Base-by-base conservation (phyloP, 306 rosid genomes). In the Sphenostylis stenocarpa region DNA sequence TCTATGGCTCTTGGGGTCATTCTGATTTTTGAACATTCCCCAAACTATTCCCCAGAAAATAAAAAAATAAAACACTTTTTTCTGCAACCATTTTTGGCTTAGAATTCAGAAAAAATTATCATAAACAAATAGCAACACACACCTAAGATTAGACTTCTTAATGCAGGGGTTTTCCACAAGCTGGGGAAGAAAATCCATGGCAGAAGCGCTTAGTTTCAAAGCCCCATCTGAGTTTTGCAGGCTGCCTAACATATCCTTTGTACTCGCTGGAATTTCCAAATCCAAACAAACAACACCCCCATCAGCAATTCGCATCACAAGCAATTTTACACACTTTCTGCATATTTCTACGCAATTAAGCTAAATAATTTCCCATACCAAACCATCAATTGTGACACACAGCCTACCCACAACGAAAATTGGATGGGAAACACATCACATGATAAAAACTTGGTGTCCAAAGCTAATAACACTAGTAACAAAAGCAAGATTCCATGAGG, bases 61-160 rank as follows among this genome's bases (percentile, higher is more conserved):
- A 13, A 34, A 57, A 31, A 5, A 4, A 36, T 1, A 13, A 45
- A 45, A 26, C 1, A 24, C 33, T 61, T 70, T 78, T 24, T 0
- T 8, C 11, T 31, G 12, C 21, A 47, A 14, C 33, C 48, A n/a
- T 39, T 19, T 8, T 19, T 39, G 44, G n/a, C 39, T 57, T 62
- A 66, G 0, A 68, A 43, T 14, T 51, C 21, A 70, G 56, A 34
- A 64, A 21, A 33, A 26, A 67, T 10, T 62, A 73, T 1, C 43
- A 38, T 4, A 67, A 49, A 39, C 56, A 39, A 69, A 19, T 6
- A 5, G 10, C 26, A 58, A 79, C 89, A 68, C 68, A 88, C 68
- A 88, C 96, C 91, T 88, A 44, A 4, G 38, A 64, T 70, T 77
- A 75, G 88, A 34, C 72, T 77, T 77, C 76, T 80, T 82, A 58